phyloP scores from a whole-genome alignment of 2,329 filamentous ascomycete genomes.

The Penicillium sp. region DNA sequence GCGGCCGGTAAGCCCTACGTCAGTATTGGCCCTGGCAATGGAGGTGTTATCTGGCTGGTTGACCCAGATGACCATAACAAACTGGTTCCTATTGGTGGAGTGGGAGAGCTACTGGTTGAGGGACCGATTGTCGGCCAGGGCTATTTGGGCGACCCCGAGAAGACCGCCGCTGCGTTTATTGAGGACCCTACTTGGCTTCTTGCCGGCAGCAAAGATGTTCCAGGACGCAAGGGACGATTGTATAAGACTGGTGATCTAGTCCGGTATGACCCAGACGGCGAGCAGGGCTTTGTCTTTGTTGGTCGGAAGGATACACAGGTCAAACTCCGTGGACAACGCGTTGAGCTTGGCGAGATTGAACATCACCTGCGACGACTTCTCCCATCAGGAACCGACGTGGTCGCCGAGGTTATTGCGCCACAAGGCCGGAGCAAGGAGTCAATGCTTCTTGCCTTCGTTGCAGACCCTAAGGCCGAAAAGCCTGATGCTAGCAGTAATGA shows the following conservation, averaged over 20 bases:
- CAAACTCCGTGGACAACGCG: constrained; percentile 35
- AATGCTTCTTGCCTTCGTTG: constrained; percentile 32
- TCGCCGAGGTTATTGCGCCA: constrained; percentile 52
- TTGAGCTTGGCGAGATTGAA: constrained; percentile 39
- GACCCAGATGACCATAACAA: constrained; percentile 21
- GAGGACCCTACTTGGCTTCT: constrained; percentile 23
- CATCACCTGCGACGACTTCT: constrained; percentile 32
- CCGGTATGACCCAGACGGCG: constrained; percentile 30
- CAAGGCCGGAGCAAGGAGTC: constrained; percentile 25
- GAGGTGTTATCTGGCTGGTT: constrained; percentile 25
- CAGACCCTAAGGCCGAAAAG: constrained; percentile 21
- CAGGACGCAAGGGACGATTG: constrained; percentile 14
- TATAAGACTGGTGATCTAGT: constrained; percentile 41
- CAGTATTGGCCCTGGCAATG: constrained; percentile 20
- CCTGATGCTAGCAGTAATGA: not conserved
- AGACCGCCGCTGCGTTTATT: constrained; percentile 31
- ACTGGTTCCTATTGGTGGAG: constrained; percentile 14
- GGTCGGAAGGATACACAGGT: constrained; percentile 38
- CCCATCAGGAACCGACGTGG: constrained; percentile 38
- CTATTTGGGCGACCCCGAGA: constrained; percentile 39
- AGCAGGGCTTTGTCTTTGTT: constrained; percentile 26
- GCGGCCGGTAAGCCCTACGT: constrained; percentile 16
- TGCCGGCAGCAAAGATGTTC: not conserved
- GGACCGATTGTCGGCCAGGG: constrained; percentile 46
- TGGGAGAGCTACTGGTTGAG: constrained; percentile 49